Percentiles rank a stretch among this genome's conserved stretches.
phyloP scores from a whole-genome alignment of 2,329 filamentous ascomycete species.

The Apiospora saccharicola region DNA sequence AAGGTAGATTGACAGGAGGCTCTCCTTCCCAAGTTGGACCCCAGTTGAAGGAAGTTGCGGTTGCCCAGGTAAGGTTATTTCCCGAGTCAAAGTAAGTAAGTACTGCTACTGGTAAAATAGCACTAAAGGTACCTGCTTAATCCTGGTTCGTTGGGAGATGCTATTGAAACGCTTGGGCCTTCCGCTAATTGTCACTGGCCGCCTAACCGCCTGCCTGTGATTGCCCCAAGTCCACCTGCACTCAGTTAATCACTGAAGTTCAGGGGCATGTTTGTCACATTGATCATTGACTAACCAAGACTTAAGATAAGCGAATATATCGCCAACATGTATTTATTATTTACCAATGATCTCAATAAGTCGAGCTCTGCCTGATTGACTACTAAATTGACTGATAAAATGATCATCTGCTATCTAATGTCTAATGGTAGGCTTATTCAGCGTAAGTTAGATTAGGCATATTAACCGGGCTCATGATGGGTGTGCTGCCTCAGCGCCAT shows the following conservation, averaged over 20 bases:
- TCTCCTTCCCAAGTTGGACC: slow-evolving; percentile 12
- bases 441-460: too few species aligned
- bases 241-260: not conserved
- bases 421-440: not conserved
- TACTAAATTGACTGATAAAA: not conserved
- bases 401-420: not conserved
- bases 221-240: slow-evolving; percentile 14
- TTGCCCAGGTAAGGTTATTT: slow-evolving; percentile 20
- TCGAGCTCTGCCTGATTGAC: not conserved
- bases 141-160: slow-evolving; percentile 5
- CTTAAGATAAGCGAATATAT: not conserved
- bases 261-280: slow-evolving; percentile 17
- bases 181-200: slow-evolving; percentile 8
- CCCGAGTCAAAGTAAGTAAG: slow-evolving; percentile 1
- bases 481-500: too few species aligned
- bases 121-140: not conserved
- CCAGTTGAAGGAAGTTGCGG: slow-evolving; percentile 19
- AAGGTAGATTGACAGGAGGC: slow-evolving; percentile 15
- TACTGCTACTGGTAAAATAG: not conserved
- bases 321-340: not conserved
- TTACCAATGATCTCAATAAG: not conserved
- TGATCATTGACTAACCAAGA: not conserved
- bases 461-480: too few species aligned
- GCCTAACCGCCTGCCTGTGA: slow-evolving; percentile 19
- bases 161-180: slow-evolving; percentile 19